These are phyloP conservation scores for Fusarium pininemorale DNA, from an alignment of 2,329 filamentous ascomycete species.

Conservation along the genomic window DNA sequence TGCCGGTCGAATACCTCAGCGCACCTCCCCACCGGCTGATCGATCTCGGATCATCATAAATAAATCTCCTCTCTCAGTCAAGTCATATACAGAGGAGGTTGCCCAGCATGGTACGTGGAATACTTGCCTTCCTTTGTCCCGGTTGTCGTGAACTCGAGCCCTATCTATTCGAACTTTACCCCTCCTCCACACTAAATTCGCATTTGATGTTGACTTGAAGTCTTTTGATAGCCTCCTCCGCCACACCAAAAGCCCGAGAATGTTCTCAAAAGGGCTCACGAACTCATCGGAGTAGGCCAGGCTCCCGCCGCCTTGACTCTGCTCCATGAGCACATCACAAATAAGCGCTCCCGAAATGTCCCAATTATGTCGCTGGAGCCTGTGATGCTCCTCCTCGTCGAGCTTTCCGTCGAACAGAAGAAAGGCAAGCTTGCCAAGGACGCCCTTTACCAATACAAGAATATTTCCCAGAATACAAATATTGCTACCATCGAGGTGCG, in stretches of 20 bases:
- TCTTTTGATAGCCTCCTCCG: slow-evolving; percentile 78
- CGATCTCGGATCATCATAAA: slow-evolving; percentile 48
- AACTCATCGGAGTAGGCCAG: slow-evolving; percentile 98
- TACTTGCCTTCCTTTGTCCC: slow-evolving; percentile 25
- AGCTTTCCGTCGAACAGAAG: slow-evolving; percentile 95
- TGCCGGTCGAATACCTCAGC: slow-evolving; percentile 50
- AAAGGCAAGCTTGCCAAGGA: slow-evolving; percentile 99
- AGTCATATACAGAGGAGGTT: slow-evolving; percentile 58
- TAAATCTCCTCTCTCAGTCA: slow-evolving; percentile 51
- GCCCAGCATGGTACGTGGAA: slow-evolving; percentile 60
- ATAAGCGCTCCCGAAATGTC: slow-evolving; percentile 96
- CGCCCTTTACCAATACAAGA: slow-evolving; percentile 99
- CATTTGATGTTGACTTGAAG: slow-evolving; percentile 42
- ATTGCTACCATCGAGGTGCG: slow-evolving; percentile 93
- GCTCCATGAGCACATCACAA: slow-evolving; percentile 99
- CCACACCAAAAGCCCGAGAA: slow-evolving; percentile 98
- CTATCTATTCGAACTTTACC: slow-evolving; percentile 38
- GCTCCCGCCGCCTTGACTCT: slow-evolving; percentile 89
- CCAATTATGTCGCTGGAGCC: slow-evolving; percentile 96
- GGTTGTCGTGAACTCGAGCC: slow-evolving; percentile 7
- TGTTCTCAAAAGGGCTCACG: slow-evolving; percentile 97
- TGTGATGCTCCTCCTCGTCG: slow-evolving; percentile 97
- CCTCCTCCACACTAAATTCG: slow-evolving; percentile 40
- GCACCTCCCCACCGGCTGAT: slow-evolving; percentile 50
- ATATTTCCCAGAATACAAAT: slow-evolving; percentile 99